Conservation (phyloP, 306 rosid species). For the Cucurbita pepo region DNA sequence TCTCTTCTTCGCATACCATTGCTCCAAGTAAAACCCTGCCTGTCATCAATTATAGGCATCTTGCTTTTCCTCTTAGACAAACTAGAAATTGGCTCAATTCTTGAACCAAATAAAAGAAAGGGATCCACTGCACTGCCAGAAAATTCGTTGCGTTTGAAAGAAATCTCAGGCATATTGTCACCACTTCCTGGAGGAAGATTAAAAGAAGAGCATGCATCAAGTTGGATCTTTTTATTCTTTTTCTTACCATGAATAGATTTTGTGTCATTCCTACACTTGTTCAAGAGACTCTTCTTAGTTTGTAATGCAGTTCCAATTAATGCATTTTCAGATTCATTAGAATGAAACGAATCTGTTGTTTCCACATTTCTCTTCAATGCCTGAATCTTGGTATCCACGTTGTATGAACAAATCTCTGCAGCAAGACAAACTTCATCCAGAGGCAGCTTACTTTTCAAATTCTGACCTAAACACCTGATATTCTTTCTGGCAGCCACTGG, state of each 20-base stretch:
- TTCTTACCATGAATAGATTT: slow-evolving; percentile 32
- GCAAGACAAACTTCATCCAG: slow-evolving; percentile 32
- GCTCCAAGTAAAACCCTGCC: slow-evolving; percentile 22
- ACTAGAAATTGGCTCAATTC: slow-evolving; percentile 32
- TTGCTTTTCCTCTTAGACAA: slow-evolving; percentile 43
- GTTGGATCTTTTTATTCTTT: slow-evolving; percentile 42
- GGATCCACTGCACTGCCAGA: slow-evolving; percentile 21
- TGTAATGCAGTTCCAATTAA: slow-evolving; percentile 18
- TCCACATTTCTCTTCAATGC: slow-evolving; percentile 23
- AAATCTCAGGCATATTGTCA: slow-evolving; percentile 13
- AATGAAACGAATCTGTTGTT: slow-evolving; percentile 5
- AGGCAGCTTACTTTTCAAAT: slow-evolving; percentile 48
- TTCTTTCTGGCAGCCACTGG: slow-evolving; percentile 37
- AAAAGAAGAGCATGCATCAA: slow-evolving; percentile 20
- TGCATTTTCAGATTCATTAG: slow-evolving; percentile 22
- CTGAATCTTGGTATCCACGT: slow-evolving; percentile 18
- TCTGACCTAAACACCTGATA: slow-evolving; percentile 17
- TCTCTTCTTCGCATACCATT: slow-evolving; percentile 20
- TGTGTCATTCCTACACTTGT: slow-evolving; percentile 27
- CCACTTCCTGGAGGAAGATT: slow-evolving; percentile 21
- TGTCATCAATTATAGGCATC: slow-evolving; percentile 28
- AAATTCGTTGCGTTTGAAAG: slow-evolving; percentile 23
- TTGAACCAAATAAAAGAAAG: slow-evolving; percentile 18
- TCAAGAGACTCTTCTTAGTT: slow-evolving; percentile 22
- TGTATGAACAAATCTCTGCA: slow-evolving; percentile 17